phyloP scores from a whole-genome alignment of 345 rosid species.

The Aegle marmelos region DNA sequence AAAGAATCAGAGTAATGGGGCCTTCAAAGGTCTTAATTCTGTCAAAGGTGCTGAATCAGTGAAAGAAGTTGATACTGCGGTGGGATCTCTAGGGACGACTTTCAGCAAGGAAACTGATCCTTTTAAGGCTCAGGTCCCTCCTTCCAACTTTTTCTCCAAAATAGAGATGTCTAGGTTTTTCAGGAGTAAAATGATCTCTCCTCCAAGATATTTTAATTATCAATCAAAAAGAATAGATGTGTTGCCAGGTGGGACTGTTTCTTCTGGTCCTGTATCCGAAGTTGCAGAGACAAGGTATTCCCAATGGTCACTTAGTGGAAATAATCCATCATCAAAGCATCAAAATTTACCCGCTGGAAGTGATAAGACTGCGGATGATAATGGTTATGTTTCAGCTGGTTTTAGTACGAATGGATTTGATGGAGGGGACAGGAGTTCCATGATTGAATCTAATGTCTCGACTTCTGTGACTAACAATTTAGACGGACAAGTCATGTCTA shows the following conservation, averaged over 20 bases:
- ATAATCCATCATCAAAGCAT: constrained; percentile 20
- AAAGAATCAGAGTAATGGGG: constrained; percentile 26
- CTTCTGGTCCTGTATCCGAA: constrained; percentile 20
- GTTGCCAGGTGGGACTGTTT: constrained; percentile 27
- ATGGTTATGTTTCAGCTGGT: constrained; percentile 28
- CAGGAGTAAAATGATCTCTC: constrained; percentile 49
- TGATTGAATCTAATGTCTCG: constrained; percentile 26
- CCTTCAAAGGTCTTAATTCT: constrained; percentile 25
- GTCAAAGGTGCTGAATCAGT: constrained; percentile 26
- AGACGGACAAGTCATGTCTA: constrained; percentile 21
- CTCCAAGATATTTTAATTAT: constrained; percentile 44
- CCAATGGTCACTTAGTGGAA: constrained; percentile 28
- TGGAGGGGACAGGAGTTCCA: constrained; percentile 20
- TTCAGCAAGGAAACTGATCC: constrained; percentile 54
- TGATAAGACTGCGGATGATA: constrained; percentile 34
- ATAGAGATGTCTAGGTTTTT: constrained; percentile 79
- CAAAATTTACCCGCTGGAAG: constrained; percentile 31
- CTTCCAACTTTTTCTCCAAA: constrained; percentile 70
- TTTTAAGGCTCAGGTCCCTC: constrained; percentile 82
- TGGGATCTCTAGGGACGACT: constrained; percentile 25
- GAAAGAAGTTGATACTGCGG: constrained; percentile 25
- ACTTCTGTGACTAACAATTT: constrained; percentile 34
- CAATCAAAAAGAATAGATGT: constrained; percentile 37
- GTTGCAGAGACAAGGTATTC: constrained; percentile 33
- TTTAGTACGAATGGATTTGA: constrained; percentile 23